phyloP scores from a whole-genome alignment of 495 filamentous ascomycete genomes.

The Xylaria scruposa region DNA sequence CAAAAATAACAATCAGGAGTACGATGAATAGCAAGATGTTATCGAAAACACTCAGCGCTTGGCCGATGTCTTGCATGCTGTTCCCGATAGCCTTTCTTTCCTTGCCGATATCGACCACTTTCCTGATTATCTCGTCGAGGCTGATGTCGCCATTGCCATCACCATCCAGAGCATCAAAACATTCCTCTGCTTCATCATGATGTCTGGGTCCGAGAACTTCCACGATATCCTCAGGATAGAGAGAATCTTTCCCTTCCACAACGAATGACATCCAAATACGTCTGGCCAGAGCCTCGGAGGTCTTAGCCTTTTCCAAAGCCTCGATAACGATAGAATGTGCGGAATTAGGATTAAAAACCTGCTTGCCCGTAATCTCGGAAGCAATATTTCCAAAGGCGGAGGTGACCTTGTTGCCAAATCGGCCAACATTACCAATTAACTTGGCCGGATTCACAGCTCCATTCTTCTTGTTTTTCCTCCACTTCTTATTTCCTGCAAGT shows the following conservation, averaged over 20 bases:
- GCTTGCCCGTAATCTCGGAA: conserved; percentile 90
- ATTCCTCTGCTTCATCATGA: conserved; percentile 78
- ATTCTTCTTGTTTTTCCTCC: conserved; percentile 49
- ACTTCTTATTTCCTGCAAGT: conserved; percentile 53
- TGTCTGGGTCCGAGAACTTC: conserved; percentile 84
- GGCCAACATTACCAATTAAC: conserved; percentile 77
- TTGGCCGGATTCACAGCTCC: conserved; percentile 77
- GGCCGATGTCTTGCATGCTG: conserved; percentile 97
- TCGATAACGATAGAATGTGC: conserved; percentile 88
- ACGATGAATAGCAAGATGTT: conserved; percentile 80
- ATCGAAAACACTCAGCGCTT: conserved; percentile 90
- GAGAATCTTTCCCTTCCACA: conserved; percentile 79
- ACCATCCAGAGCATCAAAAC: conserved; percentile 77
- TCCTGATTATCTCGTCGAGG: conserved; percentile 93
- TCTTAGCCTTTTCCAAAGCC: conserved; percentile 80
- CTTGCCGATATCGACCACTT: conserved; percentile 80
- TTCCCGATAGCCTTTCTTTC: conserved; percentile 83
- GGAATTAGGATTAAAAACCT: conserved; percentile 88
- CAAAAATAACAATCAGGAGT: conserved; percentile 78
- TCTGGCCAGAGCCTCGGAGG: conserved; percentile 85
- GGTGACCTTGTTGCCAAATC: conserved; percentile 88
- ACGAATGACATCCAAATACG: conserved; percentile 99
- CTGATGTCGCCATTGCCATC: conserved; percentile 94
- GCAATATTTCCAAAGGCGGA: conserved; percentile 94
- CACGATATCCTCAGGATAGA: conserved; percentile 79